Conservation (phyloP, 148 eudicot species). For the Nepenthes gracilis region DNA sequence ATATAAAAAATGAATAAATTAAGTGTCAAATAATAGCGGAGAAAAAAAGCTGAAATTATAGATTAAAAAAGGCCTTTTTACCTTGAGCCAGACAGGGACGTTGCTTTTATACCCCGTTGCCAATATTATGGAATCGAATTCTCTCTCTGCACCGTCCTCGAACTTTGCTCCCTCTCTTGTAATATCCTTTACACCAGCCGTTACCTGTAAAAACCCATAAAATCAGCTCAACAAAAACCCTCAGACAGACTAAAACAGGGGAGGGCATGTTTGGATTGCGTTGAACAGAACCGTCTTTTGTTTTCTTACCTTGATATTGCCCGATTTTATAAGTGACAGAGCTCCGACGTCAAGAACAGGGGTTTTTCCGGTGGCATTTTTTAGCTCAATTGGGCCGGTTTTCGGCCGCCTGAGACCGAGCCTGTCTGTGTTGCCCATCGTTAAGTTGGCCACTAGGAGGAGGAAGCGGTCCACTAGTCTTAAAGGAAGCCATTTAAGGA, state of each 20-base stretch:
- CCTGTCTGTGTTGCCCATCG: constrained; percentile 50
- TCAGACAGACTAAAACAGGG: background rate
- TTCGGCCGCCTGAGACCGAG: constrained; percentile 66
- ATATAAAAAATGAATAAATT: no score
- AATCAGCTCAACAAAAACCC: background rate
- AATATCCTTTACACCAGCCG: constrained; percentile 63
- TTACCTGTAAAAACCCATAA: constrained; percentile 24
- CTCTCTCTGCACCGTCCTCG: constrained; percentile 52
- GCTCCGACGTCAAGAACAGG: constrained; percentile 97
- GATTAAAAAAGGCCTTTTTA: background rate
- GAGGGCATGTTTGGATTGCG: background rate
- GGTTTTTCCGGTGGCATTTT: constrained; percentile 81
- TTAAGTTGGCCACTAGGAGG: constrained; percentile 46
- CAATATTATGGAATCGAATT: constrained; percentile 63
- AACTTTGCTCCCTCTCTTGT: constrained; percentile 66
- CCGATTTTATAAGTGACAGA: constrained; percentile 54
- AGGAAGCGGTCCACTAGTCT: constrained; percentile 69
- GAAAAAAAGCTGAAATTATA: background rate
- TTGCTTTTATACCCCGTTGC: constrained; percentile 84
- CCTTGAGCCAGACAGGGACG: constrained; percentile 68
- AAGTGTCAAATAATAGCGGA: no score
- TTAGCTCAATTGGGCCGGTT: constrained; percentile 83
- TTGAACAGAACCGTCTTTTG: background rate
- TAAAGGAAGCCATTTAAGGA: constrained; percentile 33
- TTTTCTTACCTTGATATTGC: constrained; percentile 58